Base-by-base conservation (phyloP, 441 rosid species). In the Biscutella laevigata region DNA sequence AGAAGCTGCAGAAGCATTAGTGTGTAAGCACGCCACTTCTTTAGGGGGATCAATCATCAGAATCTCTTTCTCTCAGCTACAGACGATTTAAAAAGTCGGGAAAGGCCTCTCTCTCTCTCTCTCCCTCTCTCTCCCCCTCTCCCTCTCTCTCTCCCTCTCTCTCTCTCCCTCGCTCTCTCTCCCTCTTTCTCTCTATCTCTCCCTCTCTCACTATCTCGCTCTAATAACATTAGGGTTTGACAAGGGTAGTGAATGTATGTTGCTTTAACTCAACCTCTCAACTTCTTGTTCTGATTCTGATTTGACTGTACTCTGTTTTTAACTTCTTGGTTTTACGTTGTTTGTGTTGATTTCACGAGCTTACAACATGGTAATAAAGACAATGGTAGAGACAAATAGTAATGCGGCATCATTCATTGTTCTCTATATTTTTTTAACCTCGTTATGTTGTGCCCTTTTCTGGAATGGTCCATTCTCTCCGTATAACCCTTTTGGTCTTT, bases 41-140 rank as follows among this genome's bases (percentile, higher is more conserved):
- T 81, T 92, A 29, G 81, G 76, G 6, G 94, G 92, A 34, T 82
- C 99, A 2, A 56, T 81, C 17, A 82, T 88, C 54, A 81, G 99
- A 50, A 92, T 92, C 62, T 92, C 99, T 52, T 92, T 92, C 73
- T 92, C 99, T 29, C 99, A 88, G 84, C 71, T 86, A 24, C 99
- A 92, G 78, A 67, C 91, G 7, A 86, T 88, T 39, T 79, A 81
- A 69, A 69, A 78, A 64, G 2, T 10, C 9, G 0, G 11, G 17
- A 20, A 19, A 6, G 11, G 1, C 16, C 19, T 24, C 46, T 22
- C 20, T 32, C 19, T 8, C 15, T 30, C 14, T 33, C 20, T 8
- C 38, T 10, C 24, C 28, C 16, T 27, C 27, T 58, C 47, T 46
- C 40, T 29, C 3, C n/a, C n/a, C n/a, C n/a, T n/a, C n/a, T n/a